These are phyloP conservation scores for Saitozyma sp. DNA, from an alignment of 768 basidiomycete species.

Conservation along the genomic window DNA sequence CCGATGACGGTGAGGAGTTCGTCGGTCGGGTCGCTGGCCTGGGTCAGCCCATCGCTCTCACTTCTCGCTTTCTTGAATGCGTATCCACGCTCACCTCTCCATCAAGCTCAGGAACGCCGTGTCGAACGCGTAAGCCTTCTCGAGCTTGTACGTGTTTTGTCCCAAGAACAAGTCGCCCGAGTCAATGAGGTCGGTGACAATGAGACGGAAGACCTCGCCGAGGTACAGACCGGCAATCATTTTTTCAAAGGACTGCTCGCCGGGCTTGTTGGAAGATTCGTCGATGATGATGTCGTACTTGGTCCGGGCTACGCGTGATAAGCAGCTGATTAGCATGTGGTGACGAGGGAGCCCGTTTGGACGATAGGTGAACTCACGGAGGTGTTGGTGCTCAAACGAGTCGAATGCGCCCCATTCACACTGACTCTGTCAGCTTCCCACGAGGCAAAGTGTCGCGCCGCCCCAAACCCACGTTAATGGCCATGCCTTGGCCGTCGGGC, in stretches of 20 bases:
- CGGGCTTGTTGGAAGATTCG: slow-evolving; percentile 91
- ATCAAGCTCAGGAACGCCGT: slow-evolving; percentile 96
- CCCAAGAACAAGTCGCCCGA: slow-evolving; percentile 96
- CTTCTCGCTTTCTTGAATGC: neutral
- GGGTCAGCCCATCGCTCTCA: slow-evolving; percentile 3
- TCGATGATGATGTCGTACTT: slow-evolving; percentile 93
- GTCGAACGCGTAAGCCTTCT: slow-evolving; percentile 87
- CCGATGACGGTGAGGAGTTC: slow-evolving; percentile 95
- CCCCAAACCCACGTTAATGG: slow-evolving; percentile 86
- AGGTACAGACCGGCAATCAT: slow-evolving; percentile 95
- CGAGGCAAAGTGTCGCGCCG: neutral
- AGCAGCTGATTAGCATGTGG: slow-evolving; percentile 2
- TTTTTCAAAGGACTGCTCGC: slow-evolving; percentile 77
- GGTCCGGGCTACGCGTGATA: slow-evolving; percentile 62
- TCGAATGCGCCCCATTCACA: slow-evolving; percentile 87
- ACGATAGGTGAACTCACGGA: slow-evolving; percentile 57
- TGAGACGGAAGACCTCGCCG: slow-evolving; percentile 92
- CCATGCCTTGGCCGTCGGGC: slow-evolving; percentile 67
- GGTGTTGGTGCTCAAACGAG: slow-evolving; percentile 88
- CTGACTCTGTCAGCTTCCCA: slow-evolving; percentile 20
- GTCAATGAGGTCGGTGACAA: slow-evolving; percentile 92
- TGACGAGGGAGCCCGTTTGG: neutral
- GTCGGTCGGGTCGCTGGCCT: slow-evolving; percentile 81
- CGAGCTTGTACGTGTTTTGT: slow-evolving; percentile 97
- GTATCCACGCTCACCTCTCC: slow-evolving; percentile 66